A percentile compares a stretch with the other conserved stretches of the same genome.
Evolutionary conservation across 306 rosid genomes (phyloP).

Genomic region (Neltuma alba): DNA sequence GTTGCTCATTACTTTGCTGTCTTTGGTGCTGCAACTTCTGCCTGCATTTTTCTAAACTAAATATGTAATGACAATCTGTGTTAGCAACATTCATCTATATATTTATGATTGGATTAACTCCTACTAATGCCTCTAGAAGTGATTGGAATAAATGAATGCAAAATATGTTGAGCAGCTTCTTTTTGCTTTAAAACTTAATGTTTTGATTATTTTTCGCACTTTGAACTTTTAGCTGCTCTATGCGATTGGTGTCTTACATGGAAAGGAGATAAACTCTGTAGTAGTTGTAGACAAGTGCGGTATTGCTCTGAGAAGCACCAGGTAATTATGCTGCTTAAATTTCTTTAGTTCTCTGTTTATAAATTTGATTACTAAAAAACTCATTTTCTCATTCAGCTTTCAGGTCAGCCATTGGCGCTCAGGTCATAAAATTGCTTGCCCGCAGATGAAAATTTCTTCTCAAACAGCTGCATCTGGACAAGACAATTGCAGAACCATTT

Average conservation of each 20-base stretch:
- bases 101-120: constrained; percentile 11
- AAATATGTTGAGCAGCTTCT: neutral
- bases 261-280: constrained; percentile 76
- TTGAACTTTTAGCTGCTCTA: constrained; percentile 55
- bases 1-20: neutral
- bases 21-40: neutral
- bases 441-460: constrained; percentile 52
- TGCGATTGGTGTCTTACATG: constrained; percentile 91
- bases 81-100: constrained; percentile 6
- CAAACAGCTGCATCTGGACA: constrained; percentile 34
- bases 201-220: constrained; percentile 26
- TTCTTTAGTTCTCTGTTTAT: neutral
- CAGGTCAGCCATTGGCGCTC: constrained; percentile 70
- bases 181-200: neutral
- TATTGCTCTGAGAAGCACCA: constrained; percentile 90
- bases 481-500: constrained; percentile 21
- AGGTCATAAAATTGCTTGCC: constrained; percentile 75
- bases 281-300: constrained; percentile 69
- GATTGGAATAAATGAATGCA: neutral
- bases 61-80: neutral
- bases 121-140: neutral
- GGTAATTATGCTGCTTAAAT: constrained; percentile 53
- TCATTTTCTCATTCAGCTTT: constrained; percentile 32
- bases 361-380: constrained; percentile 6
- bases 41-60: constrained; percentile 10